Evolutionary conservation across 805 yeast species (phyloP), one percentile per base, ranked within the genome.

Genomic region (Ogataea henricii): DNA sequence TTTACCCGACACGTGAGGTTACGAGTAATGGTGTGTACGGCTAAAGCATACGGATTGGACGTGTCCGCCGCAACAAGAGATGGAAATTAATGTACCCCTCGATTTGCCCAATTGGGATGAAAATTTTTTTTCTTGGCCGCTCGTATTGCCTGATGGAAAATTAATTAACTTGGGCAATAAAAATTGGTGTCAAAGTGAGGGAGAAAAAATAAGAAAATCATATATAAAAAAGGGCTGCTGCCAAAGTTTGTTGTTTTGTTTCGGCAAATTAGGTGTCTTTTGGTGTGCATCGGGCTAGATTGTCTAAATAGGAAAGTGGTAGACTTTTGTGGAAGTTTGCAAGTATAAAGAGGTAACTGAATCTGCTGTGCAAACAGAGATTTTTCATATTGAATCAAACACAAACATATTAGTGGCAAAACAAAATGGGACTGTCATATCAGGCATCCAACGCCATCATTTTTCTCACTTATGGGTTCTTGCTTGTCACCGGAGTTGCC

Each of bases 361-460:
- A 12, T n/a, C 41, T 37, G 33, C n/a, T 36, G 26, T 36, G 6
- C 13, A n/a, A 30, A 17, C 23, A 43, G 37, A 14, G 16, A 6
- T 23, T 40, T 13, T 22, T 25, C 4, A 37, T 14, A 20, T 6
- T 12, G n/a, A 23, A 23, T 8, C 18, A 14, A 7, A 27, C 23
- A 39, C 42, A 39, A 37, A 37, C 40, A 23, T 21, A 20, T 12
- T 9, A 20, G 16, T 18, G 35, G 20, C 21, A 23, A 12, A 22
- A 18, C 30, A 38, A 16, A 13, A 59, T 58, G 62, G 52, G 43
- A 35, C 39, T 79, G 6, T 78, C 87, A 1, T 63, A 59, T 34
- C 76, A 73, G 56, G 73, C 72, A 16, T 63, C 89, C 1, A 77
- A 85, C 56, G 87, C 87, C 43, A 78, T 85, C 53, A 72, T 83